Evolutionary conservation across 176 grass and related monocot species (phyloP).

Genomic region (Puccinellia tenuiflora): DNA sequence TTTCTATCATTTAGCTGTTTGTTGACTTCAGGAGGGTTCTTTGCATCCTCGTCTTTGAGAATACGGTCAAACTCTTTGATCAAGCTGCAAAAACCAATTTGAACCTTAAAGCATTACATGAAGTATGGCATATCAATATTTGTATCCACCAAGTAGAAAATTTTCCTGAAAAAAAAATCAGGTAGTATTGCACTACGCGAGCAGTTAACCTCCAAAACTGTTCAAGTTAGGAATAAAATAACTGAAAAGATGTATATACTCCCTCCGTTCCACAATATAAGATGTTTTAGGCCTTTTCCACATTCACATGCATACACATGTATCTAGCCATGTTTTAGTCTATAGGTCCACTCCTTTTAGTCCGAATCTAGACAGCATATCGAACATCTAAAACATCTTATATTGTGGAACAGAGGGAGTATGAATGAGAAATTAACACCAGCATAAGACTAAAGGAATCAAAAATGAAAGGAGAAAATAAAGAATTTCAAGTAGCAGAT

Average conservation of each 20-base stretch:
- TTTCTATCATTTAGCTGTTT: slow-evolving; percentile 96
- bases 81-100: slow-evolving; percentile 43
- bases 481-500: not conserved
- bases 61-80: slow-evolving; percentile 86
- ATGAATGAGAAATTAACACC: not conserved
- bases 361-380: too few species aligned
- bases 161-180: not conserved
- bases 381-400: too few species aligned
- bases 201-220: not conserved
- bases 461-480: not conserved
- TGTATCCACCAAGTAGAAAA: slow-evolving; percentile 4
- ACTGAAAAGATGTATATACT: not conserved
- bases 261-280: too few species aligned
- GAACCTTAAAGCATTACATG: slow-evolving; percentile 3
- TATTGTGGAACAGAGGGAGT: too few species aligned
- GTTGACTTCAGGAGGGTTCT: slow-evolving; percentile 55
- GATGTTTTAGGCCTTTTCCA: too few species aligned
- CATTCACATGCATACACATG: too few species aligned
- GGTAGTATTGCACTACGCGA: slow-evolving; percentile 2
- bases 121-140: not conserved
- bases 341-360: too few species aligned
- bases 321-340: too few species aligned
- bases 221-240: slow-evolving; percentile 12
- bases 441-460: not conserved
- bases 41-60: slow-evolving; percentile 79